These are phyloP conservation scores for Leccinum incarnatum DNA, from an alignment of 768 basidiomycete species.

Conservation along the genomic window DNA sequence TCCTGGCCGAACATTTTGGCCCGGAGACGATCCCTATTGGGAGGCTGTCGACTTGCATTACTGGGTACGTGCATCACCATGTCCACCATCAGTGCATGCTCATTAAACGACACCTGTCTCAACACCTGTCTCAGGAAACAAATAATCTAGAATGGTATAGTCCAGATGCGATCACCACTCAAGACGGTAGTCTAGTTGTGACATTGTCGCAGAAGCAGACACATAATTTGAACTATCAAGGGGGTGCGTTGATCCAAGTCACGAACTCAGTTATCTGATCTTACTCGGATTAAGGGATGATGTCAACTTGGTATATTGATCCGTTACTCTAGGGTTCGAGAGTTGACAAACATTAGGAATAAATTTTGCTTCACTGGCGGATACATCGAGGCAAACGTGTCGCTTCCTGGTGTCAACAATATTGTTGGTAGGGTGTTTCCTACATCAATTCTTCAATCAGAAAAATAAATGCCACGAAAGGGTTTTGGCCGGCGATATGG, in stretches of 20 bases:
- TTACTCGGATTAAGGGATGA: slow-evolving; percentile 44
- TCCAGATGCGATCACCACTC: slow-evolving; percentile 49
- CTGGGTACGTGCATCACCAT: slow-evolving; percentile 32
- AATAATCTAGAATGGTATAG: slow-evolving; percentile 59
- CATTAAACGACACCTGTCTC: slow-evolving; percentile 20
- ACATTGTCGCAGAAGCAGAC: slow-evolving; percentile 46
- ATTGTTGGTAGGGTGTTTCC: slow-evolving; percentile 44
- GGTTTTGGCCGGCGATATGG: slow-evolving; percentile 57
- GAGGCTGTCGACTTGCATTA: slow-evolving; percentile 51
- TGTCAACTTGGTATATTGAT: slow-evolving; percentile 37
- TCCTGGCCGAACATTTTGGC: slow-evolving; percentile 74
- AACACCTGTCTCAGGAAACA: slow-evolving; percentile 31
- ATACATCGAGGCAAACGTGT: slow-evolving; percentile 61
- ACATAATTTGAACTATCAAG: slow-evolving; percentile 46
- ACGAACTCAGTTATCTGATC: slow-evolving; percentile 14
- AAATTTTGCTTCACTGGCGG: slow-evolving; percentile 91
- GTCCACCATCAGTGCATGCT: slow-evolving; percentile 25
- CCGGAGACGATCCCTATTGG: slow-evolving; percentile 85
- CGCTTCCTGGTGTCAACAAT: slow-evolving; percentile 64
- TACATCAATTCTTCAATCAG: neutral
- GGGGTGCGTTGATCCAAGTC: slow-evolving; percentile 26
- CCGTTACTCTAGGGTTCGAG: neutral
- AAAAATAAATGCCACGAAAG: slow-evolving; percentile 20
- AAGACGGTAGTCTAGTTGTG: slow-evolving; percentile 49
- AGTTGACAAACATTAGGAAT: slow-evolving; percentile 49